Evolutionary conservation across 2,329 filamentous ascomycete species (phyloP), one percentile per base, ranked within the genome.

Genomic region (Cordyceps tenuipes): DNA sequence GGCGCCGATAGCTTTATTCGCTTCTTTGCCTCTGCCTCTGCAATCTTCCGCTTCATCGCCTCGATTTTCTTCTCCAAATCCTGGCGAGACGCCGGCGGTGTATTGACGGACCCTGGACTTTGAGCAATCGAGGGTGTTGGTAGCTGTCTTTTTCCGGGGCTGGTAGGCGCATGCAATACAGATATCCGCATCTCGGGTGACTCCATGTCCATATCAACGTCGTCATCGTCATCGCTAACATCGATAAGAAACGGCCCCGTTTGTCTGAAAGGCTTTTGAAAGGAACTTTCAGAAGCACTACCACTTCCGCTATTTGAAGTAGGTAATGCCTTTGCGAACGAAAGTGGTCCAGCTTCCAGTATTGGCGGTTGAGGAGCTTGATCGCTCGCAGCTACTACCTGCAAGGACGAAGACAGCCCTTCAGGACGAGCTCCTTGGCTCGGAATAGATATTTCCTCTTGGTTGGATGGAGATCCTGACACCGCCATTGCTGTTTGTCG

Each of bases 171-270:
- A 23, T 72, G 72, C 5, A 70, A 66, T 3, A 72, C 67, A 17
- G 71, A 68, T 26, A 72, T 66, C 3, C 75, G 75, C 23, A 80
- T 77, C 31, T 72, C 75, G 10, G 77, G 79, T 51, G 80, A 83
- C 29, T 83, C 83, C 26, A 87, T 78, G 39, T 89, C 86, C 84
- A 87, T 88, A 60, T 85, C 85, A 51, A 85, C 79, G 64, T 86
- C 83, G 60, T 84, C 83, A 54, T 84, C 81, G 43, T 82, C 79
- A 7, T 96, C 92, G 68, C 90, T 96, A 44, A 95, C 87, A 64
- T 95, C 84, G 65, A 96, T 96, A 44, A 96, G 82, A 57, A 96
- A 82, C 3, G 81, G 81, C 54, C 85, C 79, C 51, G 77, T 78
- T 49, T 86, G 82, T 13, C 82, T 82, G 66, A 87, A 86, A 4